Conservation (phyloP, 2,329 filamentous ascomycete species). For the Pezicula radicicola region DNA sequence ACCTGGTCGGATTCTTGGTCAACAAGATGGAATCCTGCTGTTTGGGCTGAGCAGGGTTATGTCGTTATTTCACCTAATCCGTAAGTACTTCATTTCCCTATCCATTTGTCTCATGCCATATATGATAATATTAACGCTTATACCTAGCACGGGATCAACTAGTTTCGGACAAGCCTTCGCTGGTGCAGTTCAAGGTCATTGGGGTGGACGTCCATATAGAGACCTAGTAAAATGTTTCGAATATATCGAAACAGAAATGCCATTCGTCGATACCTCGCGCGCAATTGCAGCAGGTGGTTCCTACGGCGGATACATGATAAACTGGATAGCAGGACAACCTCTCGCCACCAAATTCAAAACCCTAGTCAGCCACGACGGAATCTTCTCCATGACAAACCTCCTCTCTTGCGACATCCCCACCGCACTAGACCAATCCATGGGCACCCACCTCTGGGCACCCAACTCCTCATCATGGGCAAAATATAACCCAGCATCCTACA, state of each 20-base stretch:
- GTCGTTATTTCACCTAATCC: constrained; percentile 77
- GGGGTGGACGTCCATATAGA: constrained; percentile 66
- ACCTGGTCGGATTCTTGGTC: constrained; percentile 75
- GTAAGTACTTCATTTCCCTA: not conserved
- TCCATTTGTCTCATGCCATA: no score
- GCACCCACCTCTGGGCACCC: constrained; percentile 36
- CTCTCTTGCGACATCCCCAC: not conserved
- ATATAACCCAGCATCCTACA: constrained; percentile 63
- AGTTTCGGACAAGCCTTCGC: constrained; percentile 75
- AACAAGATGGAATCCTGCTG: constrained; percentile 79
- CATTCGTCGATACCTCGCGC: constrained; percentile 63
- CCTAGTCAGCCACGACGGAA: constrained; percentile 79
- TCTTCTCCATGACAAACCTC: constrained; percentile 45
- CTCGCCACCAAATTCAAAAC: constrained; percentile 82
- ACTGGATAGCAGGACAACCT: constrained; percentile 85
- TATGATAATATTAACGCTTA: not conserved
- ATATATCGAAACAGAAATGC: constrained; percentile 61
- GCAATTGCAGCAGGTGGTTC: constrained; percentile 71
- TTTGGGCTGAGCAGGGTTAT: constrained; percentile 84
- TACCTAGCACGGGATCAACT: constrained; percentile 62
- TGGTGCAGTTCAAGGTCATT: constrained; percentile 38
- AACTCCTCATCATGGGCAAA: constrained; percentile 60
- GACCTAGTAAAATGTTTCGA: constrained; percentile 77
- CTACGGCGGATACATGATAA: constrained; percentile 74
- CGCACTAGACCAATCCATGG: not conserved